Evolutionary conservation across 2,329 filamentous ascomycete species (phyloP).

Genomic region (Penicillium sp.): DNA sequence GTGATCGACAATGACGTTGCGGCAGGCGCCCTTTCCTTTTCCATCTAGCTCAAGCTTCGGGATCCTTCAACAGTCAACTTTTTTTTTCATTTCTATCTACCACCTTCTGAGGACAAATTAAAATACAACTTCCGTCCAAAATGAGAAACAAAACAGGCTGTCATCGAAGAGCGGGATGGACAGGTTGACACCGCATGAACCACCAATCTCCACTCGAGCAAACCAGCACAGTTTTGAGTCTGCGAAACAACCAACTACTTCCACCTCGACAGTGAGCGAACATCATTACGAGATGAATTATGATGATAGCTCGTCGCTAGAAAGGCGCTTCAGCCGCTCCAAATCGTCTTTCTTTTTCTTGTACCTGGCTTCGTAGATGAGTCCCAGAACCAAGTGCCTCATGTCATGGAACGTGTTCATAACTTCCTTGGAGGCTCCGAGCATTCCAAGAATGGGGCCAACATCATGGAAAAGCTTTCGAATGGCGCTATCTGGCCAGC

Average conservation of each 20-base stretch:
- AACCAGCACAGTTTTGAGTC: neutral
- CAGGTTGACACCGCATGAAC: neutral
- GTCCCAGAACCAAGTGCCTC: constrained; percentile 4
- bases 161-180: neutral
- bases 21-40: neutral
- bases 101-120: neutral
- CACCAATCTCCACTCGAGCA: neutral
- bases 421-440: constrained; percentile 40
- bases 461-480: constrained; percentile 49
- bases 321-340: neutral
- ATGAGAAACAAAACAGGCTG: neutral
- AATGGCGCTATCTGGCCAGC: constrained; percentile 46
- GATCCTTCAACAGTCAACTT: neutral
- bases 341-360: constrained; percentile 10
- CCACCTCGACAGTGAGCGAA: neutral
- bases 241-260: neutral
- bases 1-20: constrained; percentile 8
- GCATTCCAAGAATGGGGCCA: constrained; percentile 47
- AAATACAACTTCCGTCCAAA: neutral
- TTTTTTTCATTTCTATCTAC: neutral
- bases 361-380: constrained; percentile 7
- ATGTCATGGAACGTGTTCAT: constrained; percentile 30
- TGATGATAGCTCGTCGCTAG: neutral
- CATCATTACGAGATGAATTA: neutral
- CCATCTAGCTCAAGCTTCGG: too few relatives aligned